Evolutionary conservation across 345 rosid genomes (phyloP).

Genomic region (Mangifera indica): DNA sequence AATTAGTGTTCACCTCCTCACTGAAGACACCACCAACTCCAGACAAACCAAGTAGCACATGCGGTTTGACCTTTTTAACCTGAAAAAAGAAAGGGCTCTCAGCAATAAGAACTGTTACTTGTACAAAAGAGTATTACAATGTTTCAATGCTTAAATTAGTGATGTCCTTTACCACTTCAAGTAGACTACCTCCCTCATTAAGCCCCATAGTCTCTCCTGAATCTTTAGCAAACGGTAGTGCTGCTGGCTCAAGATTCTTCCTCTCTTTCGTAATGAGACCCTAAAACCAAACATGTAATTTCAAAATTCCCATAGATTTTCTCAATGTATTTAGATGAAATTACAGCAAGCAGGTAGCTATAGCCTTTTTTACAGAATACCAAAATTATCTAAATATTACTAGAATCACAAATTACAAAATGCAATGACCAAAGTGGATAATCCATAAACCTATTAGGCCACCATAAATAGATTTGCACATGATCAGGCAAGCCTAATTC

Average conservation of each 20-base stretch:
- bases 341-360: conserved; percentile 2
- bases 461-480: not conserved
- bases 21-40: conserved; percentile 95
- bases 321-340: conserved; percentile 13
- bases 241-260: conserved; percentile 82
- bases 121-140: not conserved
- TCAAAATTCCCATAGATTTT: conserved; percentile 2
- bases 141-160: conserved; percentile 13
- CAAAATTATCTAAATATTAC: not conserved
- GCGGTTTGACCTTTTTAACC: conserved; percentile 86
- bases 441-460: not conserved
- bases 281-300: conserved; percentile 38
- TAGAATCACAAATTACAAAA: not conserved
- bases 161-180: conserved; percentile 77
- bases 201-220: conserved; percentile 61
- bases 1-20: conserved; percentile 60
- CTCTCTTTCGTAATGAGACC: conserved; percentile 94
- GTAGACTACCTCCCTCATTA: conserved; percentile 75
- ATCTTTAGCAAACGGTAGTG: conserved; percentile 77
- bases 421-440: not conserved
- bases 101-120: conserved; percentile 19
- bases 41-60: conserved; percentile 97
- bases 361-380: not conserved
- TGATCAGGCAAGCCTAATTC: not conserved
- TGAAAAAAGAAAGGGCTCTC: conserved; percentile 32